Conservation (phyloP, 331 rosid genomes). For the Phaseolus coccineus region DNA sequence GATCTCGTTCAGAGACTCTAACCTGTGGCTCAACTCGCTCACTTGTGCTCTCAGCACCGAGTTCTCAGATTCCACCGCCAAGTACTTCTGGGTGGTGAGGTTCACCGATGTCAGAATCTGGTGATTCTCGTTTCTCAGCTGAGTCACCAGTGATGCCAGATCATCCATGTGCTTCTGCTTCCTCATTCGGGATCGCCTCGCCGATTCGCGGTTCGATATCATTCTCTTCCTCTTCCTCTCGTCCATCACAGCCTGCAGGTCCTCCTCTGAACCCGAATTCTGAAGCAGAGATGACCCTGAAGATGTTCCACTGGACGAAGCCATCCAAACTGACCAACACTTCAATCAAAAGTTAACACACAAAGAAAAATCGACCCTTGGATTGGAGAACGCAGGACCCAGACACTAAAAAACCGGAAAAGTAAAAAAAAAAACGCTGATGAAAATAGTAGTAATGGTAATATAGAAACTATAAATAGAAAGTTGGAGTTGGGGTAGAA, state of each 20-base stretch:
- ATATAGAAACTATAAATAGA: not conserved
- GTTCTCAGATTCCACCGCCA: conserved; percentile 72
- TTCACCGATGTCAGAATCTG: conserved; percentile 62
- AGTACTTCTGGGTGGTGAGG: conserved; percentile 66
- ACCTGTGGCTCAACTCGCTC: conserved; percentile 65
- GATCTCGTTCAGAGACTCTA: conserved; percentile 75
- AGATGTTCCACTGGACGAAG: conserved; percentile 81
- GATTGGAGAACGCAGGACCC: conserved; percentile 60
- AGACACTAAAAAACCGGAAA: conserved; percentile 36
- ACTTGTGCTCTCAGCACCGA: conserved; percentile 86
- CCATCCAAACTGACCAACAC: conserved; percentile 48
- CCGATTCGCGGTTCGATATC: conserved; percentile 92
- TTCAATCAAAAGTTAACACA: not conserved
- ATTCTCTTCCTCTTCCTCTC: conserved; percentile 90
- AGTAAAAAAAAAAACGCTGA: conserved; percentile 25
- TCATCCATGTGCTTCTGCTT: conserved; percentile 95
- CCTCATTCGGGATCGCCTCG: conserved; percentile 88
- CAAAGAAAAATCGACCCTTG: not conserved
- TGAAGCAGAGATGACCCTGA: conserved; percentile 68
- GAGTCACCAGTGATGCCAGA: conserved; percentile 60
- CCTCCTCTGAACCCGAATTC: conserved; percentile 81
- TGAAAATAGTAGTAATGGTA: not conserved
- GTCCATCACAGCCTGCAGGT: conserved; percentile 66
- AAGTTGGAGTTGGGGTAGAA: not conserved
- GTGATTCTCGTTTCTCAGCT: conserved; percentile 72